Evolutionary conservation across 2,329 filamentous ascomycete species (phyloP).

Genomic region (Xylaria sp.): DNA sequence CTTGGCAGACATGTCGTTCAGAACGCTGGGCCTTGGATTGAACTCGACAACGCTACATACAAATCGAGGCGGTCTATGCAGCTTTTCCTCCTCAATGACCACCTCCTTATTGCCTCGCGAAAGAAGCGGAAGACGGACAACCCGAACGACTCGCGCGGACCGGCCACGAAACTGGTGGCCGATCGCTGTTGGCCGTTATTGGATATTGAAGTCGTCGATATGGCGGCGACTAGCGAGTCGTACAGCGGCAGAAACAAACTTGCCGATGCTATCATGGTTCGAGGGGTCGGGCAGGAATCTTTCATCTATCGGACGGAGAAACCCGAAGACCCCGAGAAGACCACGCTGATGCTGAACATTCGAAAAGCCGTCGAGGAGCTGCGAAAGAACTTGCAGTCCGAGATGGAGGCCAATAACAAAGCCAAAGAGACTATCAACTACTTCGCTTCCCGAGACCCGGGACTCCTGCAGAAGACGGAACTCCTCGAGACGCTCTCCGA

Average conservation of each 20-base stretch:
- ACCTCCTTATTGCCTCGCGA: constrained; percentile 84
- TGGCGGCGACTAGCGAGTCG: constrained; percentile 68
- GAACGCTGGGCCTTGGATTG: constrained; percentile 92
- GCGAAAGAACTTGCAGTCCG: constrained; percentile 80
- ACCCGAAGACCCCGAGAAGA: constrained; percentile 76
- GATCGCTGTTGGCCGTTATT: constrained; percentile 93
- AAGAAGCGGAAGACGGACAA: constrained; percentile 90
- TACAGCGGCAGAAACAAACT: constrained; percentile 64
- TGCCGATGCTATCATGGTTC: constrained; percentile 85
- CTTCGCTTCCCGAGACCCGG: constrained; percentile 77
- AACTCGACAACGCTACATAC: constrained; percentile 96
- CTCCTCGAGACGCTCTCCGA: constrained; percentile 77
- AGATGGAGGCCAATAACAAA: constrained; percentile 85
- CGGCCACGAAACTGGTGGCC: constrained; percentile 78
- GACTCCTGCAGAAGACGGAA: constrained; percentile 76
- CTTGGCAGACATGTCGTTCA: constrained; percentile 92
- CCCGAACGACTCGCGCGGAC: constrained; percentile 52
- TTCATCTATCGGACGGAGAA: constrained; percentile 94
- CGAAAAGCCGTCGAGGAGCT: constrained; percentile 92
- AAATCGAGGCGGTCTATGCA: constrained; percentile 88
- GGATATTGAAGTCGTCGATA: constrained; percentile 90
- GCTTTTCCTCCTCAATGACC: constrained; percentile 91
- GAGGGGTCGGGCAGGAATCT: constrained; percentile 82
- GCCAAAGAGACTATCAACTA: constrained; percentile 84
- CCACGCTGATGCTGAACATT: constrained; percentile 81